Conservation (phyloP, 1,139 yeast genomes). For the Magnusiomyces ingens region DNA sequence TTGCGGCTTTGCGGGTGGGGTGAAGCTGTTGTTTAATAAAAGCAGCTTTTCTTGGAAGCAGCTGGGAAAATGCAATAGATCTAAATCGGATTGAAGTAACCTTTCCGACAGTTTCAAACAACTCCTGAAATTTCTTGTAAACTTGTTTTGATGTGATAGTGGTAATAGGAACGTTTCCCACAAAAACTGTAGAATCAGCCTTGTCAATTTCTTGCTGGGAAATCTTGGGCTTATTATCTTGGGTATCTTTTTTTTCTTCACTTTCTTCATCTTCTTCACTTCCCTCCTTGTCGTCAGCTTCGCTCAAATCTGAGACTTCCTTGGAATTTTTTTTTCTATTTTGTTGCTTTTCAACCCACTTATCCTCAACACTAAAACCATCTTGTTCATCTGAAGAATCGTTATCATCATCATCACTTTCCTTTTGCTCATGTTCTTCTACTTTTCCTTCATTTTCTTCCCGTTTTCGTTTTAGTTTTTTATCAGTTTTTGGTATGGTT, state of each 20-base stretch:
- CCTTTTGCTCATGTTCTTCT: conserved; percentile 20
- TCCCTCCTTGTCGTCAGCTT: conserved; percentile 3
- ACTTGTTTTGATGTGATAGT: conserved; percentile 59
- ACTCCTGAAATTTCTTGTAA: conserved; percentile 57
- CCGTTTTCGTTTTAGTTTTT: conserved; percentile 19
- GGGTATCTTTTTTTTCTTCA: conserved; percentile 5
- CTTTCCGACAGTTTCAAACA: conserved; percentile 18
- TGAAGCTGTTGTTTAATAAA: conserved; percentile 77
- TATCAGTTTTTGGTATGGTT: conserved; percentile 22
- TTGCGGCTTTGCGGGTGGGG: conserved; percentile 68
- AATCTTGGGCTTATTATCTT: conserved; percentile 3
- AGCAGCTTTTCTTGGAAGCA: conserved; percentile 88
- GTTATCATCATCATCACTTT: conserved; percentile 15
- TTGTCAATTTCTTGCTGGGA: conserved; percentile 54
- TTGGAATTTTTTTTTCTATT: background rate
- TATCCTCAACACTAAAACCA: conserved; percentile 6
- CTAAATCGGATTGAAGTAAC: conserved; percentile 51
- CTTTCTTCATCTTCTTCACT: conserved; percentile 10
- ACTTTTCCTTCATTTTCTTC: conserved; percentile 20
- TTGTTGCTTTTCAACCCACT: conserved; percentile 2
- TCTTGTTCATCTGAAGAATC: conserved; percentile 27
- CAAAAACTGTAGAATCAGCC: conserved; percentile 82
- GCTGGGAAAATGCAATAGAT: conserved; percentile 84
- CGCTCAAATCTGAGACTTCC: background rate
- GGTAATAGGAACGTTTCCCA: conserved; percentile 52